Conservation (phyloP, 2,329 filamentous ascomycete species). For the Nemania sp. region DNA sequence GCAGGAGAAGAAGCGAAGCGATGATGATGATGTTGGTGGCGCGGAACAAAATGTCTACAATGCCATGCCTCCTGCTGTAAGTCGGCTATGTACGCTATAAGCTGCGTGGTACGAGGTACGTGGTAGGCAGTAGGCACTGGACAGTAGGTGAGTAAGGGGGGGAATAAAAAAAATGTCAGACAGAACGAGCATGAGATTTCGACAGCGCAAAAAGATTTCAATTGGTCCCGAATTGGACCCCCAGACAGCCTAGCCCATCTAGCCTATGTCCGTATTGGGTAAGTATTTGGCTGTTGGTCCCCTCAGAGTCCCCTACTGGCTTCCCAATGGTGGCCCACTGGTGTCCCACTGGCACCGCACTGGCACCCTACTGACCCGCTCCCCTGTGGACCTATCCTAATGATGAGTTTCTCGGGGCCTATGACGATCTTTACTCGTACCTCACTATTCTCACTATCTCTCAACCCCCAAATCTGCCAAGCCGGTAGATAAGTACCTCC, state of each 20-base stretch:
- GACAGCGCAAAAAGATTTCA: constrained; percentile 33
- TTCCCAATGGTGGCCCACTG: background rate
- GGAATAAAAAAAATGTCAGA: constrained; percentile 21
- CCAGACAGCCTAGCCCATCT: constrained; percentile 1
- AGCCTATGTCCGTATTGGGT: constrained; percentile 12
- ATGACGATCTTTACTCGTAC: constrained; percentile 32
- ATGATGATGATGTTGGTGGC: constrained; percentile 15
- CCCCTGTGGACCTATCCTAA: constrained; percentile 14
- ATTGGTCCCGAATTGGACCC: constrained; percentile 20
- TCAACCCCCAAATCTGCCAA: constrained; percentile 43
- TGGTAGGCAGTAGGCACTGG: background rate
- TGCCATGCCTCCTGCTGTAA: constrained; percentile 21
- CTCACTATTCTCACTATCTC: constrained; percentile 25
- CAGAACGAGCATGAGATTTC: constrained; percentile 27
- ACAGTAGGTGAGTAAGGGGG: constrained; percentile 15
- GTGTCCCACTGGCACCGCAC: background rate
- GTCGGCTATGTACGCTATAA: background rate
- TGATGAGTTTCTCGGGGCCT: constrained; percentile 29
- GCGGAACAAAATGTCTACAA: constrained; percentile 29
- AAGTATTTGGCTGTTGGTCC: background rate
- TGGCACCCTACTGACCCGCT: background rate
- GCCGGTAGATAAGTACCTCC: constrained; percentile 44
- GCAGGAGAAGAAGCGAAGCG: constrained; percentile 35
- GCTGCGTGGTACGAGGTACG: background rate
- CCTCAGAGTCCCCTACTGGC: no score